phyloP scores from a whole-genome alignment of 2,329 filamentous ascomycete species.

The Penicillium capsulatum region DNA sequence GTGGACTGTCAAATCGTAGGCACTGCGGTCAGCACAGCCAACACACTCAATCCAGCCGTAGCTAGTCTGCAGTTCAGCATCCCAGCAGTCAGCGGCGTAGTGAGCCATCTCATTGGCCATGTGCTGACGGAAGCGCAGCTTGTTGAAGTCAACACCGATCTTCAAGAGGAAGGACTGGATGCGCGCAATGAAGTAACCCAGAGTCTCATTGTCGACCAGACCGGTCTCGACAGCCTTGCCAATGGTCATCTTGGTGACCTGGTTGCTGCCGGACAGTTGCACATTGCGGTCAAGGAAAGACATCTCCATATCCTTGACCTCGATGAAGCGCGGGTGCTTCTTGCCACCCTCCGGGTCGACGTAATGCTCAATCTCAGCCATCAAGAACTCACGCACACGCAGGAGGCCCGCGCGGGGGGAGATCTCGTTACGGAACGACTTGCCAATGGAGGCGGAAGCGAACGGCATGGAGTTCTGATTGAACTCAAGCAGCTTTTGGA shows the following conservation, averaged over 20 bases:
- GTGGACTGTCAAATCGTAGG: constrained; percentile 90
- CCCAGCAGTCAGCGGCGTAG: constrained; percentile 97
- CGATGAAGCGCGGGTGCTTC: constrained; percentile 83
- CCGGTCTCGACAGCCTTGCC: constrained; percentile 78
- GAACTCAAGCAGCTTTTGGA: constrained; percentile 92
- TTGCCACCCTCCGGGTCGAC: constrained; percentile 93
- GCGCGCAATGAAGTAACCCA: constrained; percentile 93
- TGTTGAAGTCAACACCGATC: constrained; percentile 79
- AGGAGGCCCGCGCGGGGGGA: constrained; percentile 87
- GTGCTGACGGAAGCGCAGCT: constrained; percentile 95
- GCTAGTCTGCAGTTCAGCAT: constrained; percentile 85
- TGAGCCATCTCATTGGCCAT: constrained; percentile 90
- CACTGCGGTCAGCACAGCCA: constrained; percentile 90
- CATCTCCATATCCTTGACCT: constrained; percentile 79
- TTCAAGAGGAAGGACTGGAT: constrained; percentile 87
- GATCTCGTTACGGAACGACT: constrained; percentile 97
- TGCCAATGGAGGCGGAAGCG: constrained; percentile 93
- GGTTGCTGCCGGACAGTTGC: constrained; percentile 81
- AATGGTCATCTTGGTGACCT: constrained; percentile 67
- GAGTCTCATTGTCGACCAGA: constrained; percentile 92
- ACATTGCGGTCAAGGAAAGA: constrained; percentile 78
- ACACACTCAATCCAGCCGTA: constrained; percentile 99
- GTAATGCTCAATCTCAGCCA: constrained; percentile 99
- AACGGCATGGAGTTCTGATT: constrained; percentile 96
- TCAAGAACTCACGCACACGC: constrained; percentile 92